A percentile compares a stretch with the other conserved stretches of the same genome.
Conservation (phyloP, 1,284 basidiomycete species). For the Meripilus lineatus region DNA sequence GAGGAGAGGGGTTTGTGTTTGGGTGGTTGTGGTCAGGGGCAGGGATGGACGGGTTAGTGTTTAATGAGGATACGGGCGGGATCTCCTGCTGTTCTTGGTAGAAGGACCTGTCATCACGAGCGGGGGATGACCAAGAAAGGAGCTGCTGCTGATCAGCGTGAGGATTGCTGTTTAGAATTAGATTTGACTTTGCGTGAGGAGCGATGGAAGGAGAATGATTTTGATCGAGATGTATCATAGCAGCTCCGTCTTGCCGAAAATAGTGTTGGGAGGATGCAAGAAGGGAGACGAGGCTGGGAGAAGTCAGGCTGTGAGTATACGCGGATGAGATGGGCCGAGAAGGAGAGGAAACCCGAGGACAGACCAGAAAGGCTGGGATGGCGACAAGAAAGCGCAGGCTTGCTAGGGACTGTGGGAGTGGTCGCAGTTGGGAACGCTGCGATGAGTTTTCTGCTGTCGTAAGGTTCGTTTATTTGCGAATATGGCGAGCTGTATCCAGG, state of each 20-base stretch:
- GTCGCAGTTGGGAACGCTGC: no score
- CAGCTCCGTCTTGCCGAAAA: conserved; percentile 20
- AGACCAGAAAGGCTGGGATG: no score
- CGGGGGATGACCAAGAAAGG: conserved; percentile 36
- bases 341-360: neutral
- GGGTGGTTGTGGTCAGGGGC: no score
- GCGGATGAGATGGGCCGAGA: neutral
- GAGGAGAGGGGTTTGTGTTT: no score
- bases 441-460: no score
- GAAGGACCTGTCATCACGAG: conserved; percentile 27
- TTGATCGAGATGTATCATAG: conserved; percentile 61
- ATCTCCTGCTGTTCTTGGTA: conserved; percentile 27
- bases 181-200: conserved; percentile 38
- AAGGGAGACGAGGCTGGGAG: neutral
- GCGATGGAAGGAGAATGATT: conserved; percentile 38
- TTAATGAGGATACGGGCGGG: conserved; percentile 20
- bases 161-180: conserved; percentile 39
- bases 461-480: no score
- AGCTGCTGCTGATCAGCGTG: conserved; percentile 32
- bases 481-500: no score
- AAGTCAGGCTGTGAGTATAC: neutral
- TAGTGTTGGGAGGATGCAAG: conserved; percentile 8
- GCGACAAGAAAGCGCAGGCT: no score
- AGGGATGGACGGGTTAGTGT: conserved; percentile 21
- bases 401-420: no score